Conservation (phyloP, 2,329 filamentous ascomycete genomes). For the Xylariaceae sp. region DNA sequence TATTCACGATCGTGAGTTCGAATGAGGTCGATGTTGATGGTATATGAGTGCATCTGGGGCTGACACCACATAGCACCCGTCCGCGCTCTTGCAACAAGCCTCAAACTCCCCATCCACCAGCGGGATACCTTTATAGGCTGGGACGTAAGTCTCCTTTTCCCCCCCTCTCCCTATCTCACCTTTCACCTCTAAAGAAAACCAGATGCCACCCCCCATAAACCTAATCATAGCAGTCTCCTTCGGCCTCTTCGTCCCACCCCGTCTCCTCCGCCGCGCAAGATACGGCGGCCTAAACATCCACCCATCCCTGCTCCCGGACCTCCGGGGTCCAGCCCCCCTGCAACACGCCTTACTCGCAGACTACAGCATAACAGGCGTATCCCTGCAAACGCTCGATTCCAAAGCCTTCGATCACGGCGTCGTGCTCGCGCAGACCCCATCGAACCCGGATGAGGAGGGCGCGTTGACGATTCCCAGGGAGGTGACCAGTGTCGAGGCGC, state of each 20-base stretch:
- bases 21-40: too few relatives aligned
- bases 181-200: background rate
- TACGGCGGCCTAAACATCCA: slow-evolving; percentile 94
- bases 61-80: slow-evolving; percentile 59
- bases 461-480: slow-evolving; percentile 47
- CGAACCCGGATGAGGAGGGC: slow-evolving; percentile 42
- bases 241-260: slow-evolving; percentile 76
- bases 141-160: slow-evolving; percentile 48
- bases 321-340: slow-evolving; percentile 80
- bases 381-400: slow-evolving; percentile 80
- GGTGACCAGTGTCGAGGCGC: slow-evolving; percentile 46
- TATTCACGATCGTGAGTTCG: slow-evolving; percentile 55
- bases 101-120: slow-evolving; percentile 65
- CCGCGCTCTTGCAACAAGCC: slow-evolving; percentile 55
- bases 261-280: slow-evolving; percentile 62
- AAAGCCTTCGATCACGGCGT: slow-evolving; percentile 71
- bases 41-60: background rate
- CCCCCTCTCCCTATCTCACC: background rate
- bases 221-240: slow-evolving; percentile 91
- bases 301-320: slow-evolving; percentile 81
- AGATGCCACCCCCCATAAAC: slow-evolving; percentile 61
- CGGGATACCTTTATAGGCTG: slow-evolving; percentile 79
- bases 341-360: slow-evolving; percentile 72
- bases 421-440: slow-evolving; percentile 64
- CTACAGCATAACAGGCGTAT: slow-evolving; percentile 62